Percentiles rank a stretch among this genome's conserved stretches.
phyloP scores from a whole-genome alignment of 139 green algal species.

The Ettlia oleoabundans region DNA sequence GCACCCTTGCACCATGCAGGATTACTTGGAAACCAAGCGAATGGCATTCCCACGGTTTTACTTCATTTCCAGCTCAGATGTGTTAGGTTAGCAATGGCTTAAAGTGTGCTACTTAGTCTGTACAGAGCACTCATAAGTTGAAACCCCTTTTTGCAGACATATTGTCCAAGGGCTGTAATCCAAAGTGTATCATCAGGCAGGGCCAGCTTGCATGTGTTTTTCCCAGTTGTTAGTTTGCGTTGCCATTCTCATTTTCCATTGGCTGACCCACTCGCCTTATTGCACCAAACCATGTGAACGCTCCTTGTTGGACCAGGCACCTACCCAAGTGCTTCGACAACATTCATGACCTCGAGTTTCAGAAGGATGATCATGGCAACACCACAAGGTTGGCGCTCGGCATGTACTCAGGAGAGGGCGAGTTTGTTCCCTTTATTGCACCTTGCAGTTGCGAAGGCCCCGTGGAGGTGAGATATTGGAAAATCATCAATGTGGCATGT shows the following conservation, averaged over 20 bases:
- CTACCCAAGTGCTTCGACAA: slow-evolving; percentile 95
- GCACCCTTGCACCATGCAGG: slow-evolving; percentile 51
- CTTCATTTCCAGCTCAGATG: slow-evolving; percentile 89
- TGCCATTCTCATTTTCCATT: too few species aligned
- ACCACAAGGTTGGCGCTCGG: slow-evolving; percentile 75
- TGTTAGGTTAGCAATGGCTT: slow-evolving; percentile 61
- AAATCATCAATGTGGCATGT: too few species aligned
- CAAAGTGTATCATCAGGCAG: slow-evolving; percentile 77
- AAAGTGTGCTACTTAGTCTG: neutral
- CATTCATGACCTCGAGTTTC: slow-evolving; percentile 89
- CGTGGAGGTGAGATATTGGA: slow-evolving; percentile 63
- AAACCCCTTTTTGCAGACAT: too few species aligned
- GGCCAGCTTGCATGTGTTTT: too few species aligned
- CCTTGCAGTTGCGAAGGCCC: slow-evolving; percentile 81
- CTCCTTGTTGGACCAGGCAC: slow-evolving; percentile 59
- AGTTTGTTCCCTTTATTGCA: slow-evolving; percentile 84
- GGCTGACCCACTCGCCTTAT: too few species aligned
- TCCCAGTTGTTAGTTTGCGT: too few species aligned
- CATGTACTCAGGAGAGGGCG: slow-evolving; percentile 86
- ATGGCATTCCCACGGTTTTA: slow-evolving; percentile 95
- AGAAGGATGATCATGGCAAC: slow-evolving; percentile 49
- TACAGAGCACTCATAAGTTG: too few species aligned
- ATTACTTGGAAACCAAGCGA: slow-evolving; percentile 94
- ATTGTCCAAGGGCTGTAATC: slow-evolving; percentile 87
- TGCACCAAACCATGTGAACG: too few species aligned